Percentiles rank a stretch among this genome's conserved stretches.
Conservation (phyloP, 2,329 filamentous ascomycete genomes). For the Cordyceps cicadae region DNA sequence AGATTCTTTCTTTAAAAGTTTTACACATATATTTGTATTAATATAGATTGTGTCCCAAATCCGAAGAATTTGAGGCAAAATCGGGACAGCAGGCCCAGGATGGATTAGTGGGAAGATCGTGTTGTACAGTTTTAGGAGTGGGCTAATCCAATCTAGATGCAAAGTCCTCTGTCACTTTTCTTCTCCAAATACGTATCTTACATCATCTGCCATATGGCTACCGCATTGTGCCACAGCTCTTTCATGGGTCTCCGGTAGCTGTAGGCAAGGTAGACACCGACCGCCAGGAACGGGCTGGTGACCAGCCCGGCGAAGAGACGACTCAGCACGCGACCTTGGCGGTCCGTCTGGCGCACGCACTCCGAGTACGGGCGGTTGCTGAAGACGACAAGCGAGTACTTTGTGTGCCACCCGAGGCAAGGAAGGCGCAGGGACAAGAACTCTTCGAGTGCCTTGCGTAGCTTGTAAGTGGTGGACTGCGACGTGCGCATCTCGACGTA, state of each 20-base stretch:
- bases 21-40: too few relatives aligned
- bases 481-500: conserved; percentile 89
- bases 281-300: conserved; percentile 23
- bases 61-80: not conserved
- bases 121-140: not conserved
- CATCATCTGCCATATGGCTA: conserved; percentile 9
- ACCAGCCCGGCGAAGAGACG: conserved; percentile 31
- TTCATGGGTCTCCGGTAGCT: conserved; percentile 16
- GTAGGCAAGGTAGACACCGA: conserved; percentile 20
- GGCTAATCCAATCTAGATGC: not conserved
- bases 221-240: conserved; percentile 4
- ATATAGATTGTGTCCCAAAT: too few relatives aligned
- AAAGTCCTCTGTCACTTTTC: not conserved
- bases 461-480: conserved; percentile 68
- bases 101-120: not conserved
- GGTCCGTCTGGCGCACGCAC: conserved; percentile 60
- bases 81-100: not conserved
- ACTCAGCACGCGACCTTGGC: conserved; percentile 57
- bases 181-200: not conserved
- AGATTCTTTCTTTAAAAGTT: not conserved
- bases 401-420: conserved; percentile 75
- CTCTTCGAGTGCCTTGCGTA: conserved; percentile 84
- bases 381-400: conserved; percentile 89
- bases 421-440: conserved; percentile 69
- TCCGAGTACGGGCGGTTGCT: conserved; percentile 87